phyloP scores from a whole-genome alignment of 495 filamentous ascomycete genomes.

The Aspergillus asperescens region DNA sequence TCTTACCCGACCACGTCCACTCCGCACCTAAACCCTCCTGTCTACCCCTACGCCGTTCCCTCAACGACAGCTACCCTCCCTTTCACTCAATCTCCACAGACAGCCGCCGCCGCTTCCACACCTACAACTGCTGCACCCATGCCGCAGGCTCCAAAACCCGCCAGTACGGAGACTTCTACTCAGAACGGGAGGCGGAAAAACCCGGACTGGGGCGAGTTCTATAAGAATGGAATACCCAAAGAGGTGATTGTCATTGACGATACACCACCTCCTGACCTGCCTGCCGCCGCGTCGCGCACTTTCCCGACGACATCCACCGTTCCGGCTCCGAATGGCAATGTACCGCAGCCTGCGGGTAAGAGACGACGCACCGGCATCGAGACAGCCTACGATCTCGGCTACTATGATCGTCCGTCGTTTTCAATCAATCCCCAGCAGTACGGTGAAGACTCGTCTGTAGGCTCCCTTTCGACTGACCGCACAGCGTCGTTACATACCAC shows the following conservation, averaged over 20 bases:
- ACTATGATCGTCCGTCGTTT: constrained; percentile 56
- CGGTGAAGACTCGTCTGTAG: constrained; percentile 57
- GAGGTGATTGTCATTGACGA: constrained; percentile 97
- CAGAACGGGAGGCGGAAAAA: constrained; percentile 53
- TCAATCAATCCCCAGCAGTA: constrained; percentile 69
- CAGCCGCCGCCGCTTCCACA: constrained; percentile 31
- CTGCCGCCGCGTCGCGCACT: constrained; percentile 28
- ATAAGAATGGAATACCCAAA: constrained; percentile 86
- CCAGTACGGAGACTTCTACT: constrained; percentile 34
- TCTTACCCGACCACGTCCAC: constrained; percentile 51
- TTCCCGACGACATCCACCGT: constrained; percentile 20
- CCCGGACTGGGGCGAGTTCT: constrained; percentile 85
- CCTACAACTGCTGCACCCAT: constrained; percentile 28
- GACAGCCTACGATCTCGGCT: constrained; percentile 59
- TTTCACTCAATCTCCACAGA: constrained; percentile 33
- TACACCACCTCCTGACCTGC: constrained; percentile 63
- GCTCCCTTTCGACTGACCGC: constrained; percentile 75
- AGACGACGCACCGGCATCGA: constrained; percentile 58
- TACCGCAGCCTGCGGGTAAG: constrained; percentile 54
- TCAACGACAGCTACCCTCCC: constrained; percentile 38
- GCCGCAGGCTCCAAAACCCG: constrained; percentile 27
- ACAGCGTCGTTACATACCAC: constrained; percentile 85
- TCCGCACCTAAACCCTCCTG: constrained; percentile 45
- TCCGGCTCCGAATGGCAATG: constrained; percentile 26
- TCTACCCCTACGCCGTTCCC: constrained; percentile 46